These are phyloP conservation scores for Cyclotella sp. DNA, from an alignment of 108 stramenopile genomes.

Conservation along the genomic window DNA sequence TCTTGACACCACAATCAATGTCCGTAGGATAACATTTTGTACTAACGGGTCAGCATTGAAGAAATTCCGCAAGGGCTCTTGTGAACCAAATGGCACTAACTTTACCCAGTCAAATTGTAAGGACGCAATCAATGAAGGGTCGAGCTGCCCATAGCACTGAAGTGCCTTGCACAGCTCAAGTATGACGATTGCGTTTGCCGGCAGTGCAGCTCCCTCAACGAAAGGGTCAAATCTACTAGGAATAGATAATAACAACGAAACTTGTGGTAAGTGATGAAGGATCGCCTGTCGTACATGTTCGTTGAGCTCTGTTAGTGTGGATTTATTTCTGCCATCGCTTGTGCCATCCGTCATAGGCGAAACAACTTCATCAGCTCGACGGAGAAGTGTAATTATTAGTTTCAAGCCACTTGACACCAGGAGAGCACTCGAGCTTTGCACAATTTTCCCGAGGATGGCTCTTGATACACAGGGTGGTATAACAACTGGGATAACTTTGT, in stretches of 20 bases:
- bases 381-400: slow-evolving; percentile 53
- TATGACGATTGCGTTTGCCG: slow-evolving; percentile 34
- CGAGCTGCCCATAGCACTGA: slow-evolving; percentile 40
- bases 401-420: slow-evolving; percentile 61
- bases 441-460: slow-evolving; percentile 53
- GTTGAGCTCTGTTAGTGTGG: slow-evolving; percentile 12
- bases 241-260: slow-evolving; percentile 61
- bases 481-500: slow-evolving; percentile 38
- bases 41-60: slow-evolving; percentile 34
- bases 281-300: slow-evolving; percentile 23
- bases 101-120: slow-evolving; percentile 78
- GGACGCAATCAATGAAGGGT: slow-evolving; percentile 41
- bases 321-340: neutral
- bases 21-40: slow-evolving; percentile 45
- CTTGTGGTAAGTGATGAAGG: slow-evolving; percentile 60
- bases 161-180: slow-evolving; percentile 49
- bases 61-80: slow-evolving; percentile 24
- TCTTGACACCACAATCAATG: slow-evolving; percentile 28
- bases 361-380: slow-evolving; percentile 40
- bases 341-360: neutral
- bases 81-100: slow-evolving; percentile 52
- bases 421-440: slow-evolving; percentile 64
- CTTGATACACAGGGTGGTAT: slow-evolving; percentile 62
- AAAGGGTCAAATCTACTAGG: slow-evolving; percentile 62
- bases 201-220: slow-evolving; percentile 17